A percentile compares a stretch with the other conserved stretches of the same genome.
Conservation (phyloP, 345 rosid genomes). For the Abelmoschus esculentus region DNA sequence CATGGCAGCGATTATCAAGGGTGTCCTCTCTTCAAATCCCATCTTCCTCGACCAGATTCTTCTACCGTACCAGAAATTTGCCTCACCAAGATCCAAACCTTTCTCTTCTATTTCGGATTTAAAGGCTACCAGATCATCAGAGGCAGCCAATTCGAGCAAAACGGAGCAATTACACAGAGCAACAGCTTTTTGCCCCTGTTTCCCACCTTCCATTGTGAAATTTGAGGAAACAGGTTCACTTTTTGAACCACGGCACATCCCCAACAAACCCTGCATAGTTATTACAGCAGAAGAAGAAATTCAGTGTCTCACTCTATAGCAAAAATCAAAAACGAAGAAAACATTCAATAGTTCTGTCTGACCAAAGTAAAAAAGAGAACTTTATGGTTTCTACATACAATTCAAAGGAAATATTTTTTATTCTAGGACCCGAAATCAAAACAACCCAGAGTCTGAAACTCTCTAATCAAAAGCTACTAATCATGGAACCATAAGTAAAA, state of each 20-base stretch:
- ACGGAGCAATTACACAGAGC: slow-evolving; percentile 23
- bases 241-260: slow-evolving; percentile 47
- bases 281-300: not conserved
- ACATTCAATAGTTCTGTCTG: not conserved
- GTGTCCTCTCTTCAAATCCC: slow-evolving; percentile 81
- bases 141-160: slow-evolving; percentile 77
- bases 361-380: not conserved
- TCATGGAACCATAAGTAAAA: too few relatives aligned
- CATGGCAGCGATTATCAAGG: slow-evolving; percentile 77
- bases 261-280: slow-evolving; percentile 39
- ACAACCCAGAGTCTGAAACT: not conserved
- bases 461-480: too few relatives aligned
- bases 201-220: slow-evolving; percentile 40
- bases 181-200: slow-evolving; percentile 23
- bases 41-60: slow-evolving; percentile 68
- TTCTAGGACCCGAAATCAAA: not conserved
- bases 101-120: slow-evolving; percentile 39
- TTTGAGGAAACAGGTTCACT: slow-evolving; percentile 27
- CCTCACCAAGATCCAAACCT: slow-evolving; percentile 37
- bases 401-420: too few relatives aligned
- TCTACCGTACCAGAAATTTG: slow-evolving; percentile 68
- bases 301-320: slow-evolving; percentile 2
- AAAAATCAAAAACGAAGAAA: slow-evolving; percentile 2
- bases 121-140: slow-evolving; percentile 53
- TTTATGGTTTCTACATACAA: too few relatives aligned